Evolutionary conservation across 805 yeast genomes (phyloP), one percentile per base, ranked within the genome.

Genomic region (Candida arabinofermentans): DNA sequence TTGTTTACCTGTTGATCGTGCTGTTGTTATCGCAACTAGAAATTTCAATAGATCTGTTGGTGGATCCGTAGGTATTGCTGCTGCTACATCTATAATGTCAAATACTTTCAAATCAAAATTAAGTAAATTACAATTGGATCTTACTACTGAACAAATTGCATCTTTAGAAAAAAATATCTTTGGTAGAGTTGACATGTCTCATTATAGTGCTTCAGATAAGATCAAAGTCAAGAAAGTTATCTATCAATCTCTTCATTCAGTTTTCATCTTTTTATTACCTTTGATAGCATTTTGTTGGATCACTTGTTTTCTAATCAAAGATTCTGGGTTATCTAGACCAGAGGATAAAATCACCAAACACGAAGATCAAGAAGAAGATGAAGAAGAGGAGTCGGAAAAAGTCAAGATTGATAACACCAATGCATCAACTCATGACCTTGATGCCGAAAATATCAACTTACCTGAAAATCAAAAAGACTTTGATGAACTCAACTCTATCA

Each of bases 11-110:
- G 63, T 70, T 3, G 83, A 79, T 46, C 57, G 86, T 35, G 80
- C 84, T 0, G 79, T 79, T 10, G 76, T 76, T 12, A 77, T 78
- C 8, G 68, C 81, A 3, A 66, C 80, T 1, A 65, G 85, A 54
- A 78, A 77, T 49, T 76, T 77, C 19, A 50, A 75, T 36, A 62
- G 85, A 41, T 72, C 80, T 3, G 70, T 80, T 42, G 86, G 85
- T 13, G 82, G 82, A n/a, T 71, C 83, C 1, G 61, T 77, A 22
- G 84, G 85, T 0, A 62, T 78, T 27, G 81, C 83, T 1, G 58
- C 74, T 8, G 48, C 56, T 12, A 49, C 64, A 2, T 48, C 62
- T 7, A 48, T 59, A n/a, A 35, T 58, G 37, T 57, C 63, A n/a
- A 59, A 58, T 42, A 46, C 51, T 4, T 50, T 59, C 39, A 44